phyloP scores from a whole-genome alignment of 2,329 filamentous ascomycete species.

The Paraphoma chrysanthemicola region DNA sequence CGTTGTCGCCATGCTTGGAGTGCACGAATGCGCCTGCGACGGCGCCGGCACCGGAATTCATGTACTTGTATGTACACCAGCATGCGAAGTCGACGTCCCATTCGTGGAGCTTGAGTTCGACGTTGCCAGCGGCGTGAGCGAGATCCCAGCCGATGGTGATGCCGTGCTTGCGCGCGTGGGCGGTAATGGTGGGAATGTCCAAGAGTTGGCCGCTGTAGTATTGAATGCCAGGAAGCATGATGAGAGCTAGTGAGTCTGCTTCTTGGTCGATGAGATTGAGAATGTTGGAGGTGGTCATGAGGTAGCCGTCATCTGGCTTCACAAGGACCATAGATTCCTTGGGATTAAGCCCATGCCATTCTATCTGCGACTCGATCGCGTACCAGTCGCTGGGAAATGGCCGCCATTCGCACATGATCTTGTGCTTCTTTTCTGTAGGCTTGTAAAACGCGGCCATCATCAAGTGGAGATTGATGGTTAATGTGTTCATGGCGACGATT shows the following conservation, averaged over 20 bases:
- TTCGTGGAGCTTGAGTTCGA: constrained; percentile 78
- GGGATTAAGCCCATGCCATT: constrained; percentile 70
- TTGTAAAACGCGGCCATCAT: constrained; percentile 84
- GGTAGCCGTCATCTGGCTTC: constrained; percentile 67
- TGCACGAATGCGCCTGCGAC: constrained; percentile 85
- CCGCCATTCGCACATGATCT: constrained; percentile 85
- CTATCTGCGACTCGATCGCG: constrained; percentile 81
- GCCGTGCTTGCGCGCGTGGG: constrained; percentile 72
- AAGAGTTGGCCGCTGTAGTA: constrained; percentile 91
- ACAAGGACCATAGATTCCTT: constrained; percentile 74
- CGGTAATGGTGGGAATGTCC: constrained; percentile 80
- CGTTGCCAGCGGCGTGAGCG: constrained; percentile 85
- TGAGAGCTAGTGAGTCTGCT: constrained; percentile 72
- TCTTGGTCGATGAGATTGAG: constrained; percentile 75
- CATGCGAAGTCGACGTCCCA: constrained; percentile 91
- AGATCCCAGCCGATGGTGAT: constrained; percentile 86
- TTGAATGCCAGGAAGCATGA: constrained; percentile 85
- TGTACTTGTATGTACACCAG: constrained; percentile 95
- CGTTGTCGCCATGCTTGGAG: constrained; percentile 69
- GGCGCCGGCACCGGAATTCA: constrained; percentile 82
- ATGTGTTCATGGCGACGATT: constrained; percentile 85
- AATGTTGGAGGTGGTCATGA: constrained; percentile 71
- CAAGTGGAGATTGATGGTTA: constrained; percentile 83
- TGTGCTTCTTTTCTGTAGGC: constrained; percentile 70
- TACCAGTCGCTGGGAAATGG: constrained; percentile 91